Evolutionary conservation across 257 asterid genomes (phyloP), one percentile per base, ranked within the genome.

Genomic region (Solanum rostratum): DNA sequence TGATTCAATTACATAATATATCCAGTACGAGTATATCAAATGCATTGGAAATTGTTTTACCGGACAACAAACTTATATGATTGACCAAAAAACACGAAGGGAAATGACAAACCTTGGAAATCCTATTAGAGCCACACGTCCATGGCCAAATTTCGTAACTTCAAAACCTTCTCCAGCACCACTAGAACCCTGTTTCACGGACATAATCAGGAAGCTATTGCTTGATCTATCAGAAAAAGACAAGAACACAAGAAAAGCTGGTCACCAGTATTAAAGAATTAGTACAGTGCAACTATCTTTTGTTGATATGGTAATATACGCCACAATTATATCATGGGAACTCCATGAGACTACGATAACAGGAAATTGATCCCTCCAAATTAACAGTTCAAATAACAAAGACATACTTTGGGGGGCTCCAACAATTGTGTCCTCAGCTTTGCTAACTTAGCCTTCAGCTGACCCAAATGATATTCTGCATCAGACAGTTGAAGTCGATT

Each of bases 101-200:
- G 14, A 70, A 57, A 88, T 33, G 80, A 81, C 91, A 68, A 87
- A 96, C 99, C 99, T 96, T 89, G 99, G 99, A 89, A 96, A 96
- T 87, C 99, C 99, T 85, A 96, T 96, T 83, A 96, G 90, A 20
- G 99, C 98, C 29, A 96, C 99, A 84, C 98, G 98, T 60, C 97
- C 98, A 86, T 96, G 99, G 73, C 99, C 99, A 88, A 80, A 96
- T 89, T 96, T 96, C 52, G 99, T 95, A 87, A 95, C 99, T 90
- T 96, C 99, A 85, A 96, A 96, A 86, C 99, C 99, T n/a, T 96
- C 99, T 86, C 98, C 99, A 81, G 95, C 98, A 87, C 96, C 99
- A 89, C 96, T 93, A 74, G 99, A 88, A 84, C 99, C 99, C 99
- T 97, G 89, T 83, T 60, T 86, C 89, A 85, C 62, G 29, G 5